Evolutionary conservation across 176 grass and related monocot genomes (phyloP).

Genomic region (Carex parvula): DNA sequence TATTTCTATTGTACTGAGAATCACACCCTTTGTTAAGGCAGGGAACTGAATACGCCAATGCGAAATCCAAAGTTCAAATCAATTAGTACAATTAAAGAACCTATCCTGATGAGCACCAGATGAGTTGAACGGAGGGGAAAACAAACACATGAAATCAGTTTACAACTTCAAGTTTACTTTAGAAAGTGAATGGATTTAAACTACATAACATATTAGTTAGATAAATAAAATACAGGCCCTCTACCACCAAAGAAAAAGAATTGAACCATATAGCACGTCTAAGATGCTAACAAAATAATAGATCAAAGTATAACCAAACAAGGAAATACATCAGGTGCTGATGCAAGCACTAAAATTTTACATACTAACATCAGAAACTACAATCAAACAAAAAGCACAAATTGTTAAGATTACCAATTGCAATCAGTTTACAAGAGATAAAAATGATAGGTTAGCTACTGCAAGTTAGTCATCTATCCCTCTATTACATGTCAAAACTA

Average conservation of each 20-base stretch:
- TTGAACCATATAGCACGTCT: background rate
- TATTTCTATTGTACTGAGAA: background rate
- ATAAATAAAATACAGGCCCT: background rate
- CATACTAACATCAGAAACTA: conserved; percentile 18
- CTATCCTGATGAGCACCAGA: background rate
- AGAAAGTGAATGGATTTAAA: background rate
- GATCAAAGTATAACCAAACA: background rate
- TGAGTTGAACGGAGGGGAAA: background rate
- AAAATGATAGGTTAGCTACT: conserved; percentile 6
- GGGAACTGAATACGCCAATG: background rate
- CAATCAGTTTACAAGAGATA: conserved; percentile 14
- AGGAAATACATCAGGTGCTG: background rate
- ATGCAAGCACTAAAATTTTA: conserved; percentile 12
- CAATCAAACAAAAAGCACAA: background rate
- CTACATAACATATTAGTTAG: background rate
- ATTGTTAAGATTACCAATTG: background rate
- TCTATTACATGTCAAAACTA: conserved; percentile 22
- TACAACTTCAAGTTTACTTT: background rate
- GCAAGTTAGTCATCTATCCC: conserved; percentile 12
- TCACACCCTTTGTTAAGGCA: background rate
- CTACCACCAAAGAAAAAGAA: background rate
- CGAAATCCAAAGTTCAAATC: background rate
- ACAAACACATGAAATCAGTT: background rate
- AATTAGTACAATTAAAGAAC: background rate
- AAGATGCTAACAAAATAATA: background rate